Percentiles rank a stretch among this genome's conserved stretches.
These are phyloP conservation scores for Entonaema liquescens DNA, from an alignment of 495 filamentous ascomycete genomes.

Conservation along the genomic window DNA sequence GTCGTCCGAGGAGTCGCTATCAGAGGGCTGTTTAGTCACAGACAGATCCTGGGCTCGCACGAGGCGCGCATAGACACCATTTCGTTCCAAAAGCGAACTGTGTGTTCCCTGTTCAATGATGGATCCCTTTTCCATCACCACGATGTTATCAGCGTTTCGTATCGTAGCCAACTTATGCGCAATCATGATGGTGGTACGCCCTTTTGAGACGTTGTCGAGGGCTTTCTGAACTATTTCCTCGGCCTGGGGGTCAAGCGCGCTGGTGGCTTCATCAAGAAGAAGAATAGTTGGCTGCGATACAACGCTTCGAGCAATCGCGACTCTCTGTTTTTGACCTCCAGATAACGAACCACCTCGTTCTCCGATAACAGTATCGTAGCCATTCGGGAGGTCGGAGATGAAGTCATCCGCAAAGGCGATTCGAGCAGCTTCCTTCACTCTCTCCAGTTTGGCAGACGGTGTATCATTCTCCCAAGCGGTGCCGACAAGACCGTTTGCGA, in stretches of 20 bases:
- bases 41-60: conserved; percentile 56
- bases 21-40: background rate
- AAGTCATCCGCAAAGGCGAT: conserved; percentile 54
- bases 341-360: conserved; percentile 60
- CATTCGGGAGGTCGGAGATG: conserved; percentile 53
- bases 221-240: conserved; percentile 75
- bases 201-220: conserved; percentile 70
- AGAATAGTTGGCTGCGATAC: conserved; percentile 79
- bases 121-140: conserved; percentile 67
- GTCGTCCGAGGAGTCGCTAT: background rate
- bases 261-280: conserved; percentile 84
- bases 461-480: conserved; percentile 51
- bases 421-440: conserved; percentile 54
- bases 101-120: conserved; percentile 76
- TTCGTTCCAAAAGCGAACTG: conserved; percentile 65
- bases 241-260: conserved; percentile 75
- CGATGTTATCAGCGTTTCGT: conserved; percentile 73
- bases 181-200: conserved; percentile 82
- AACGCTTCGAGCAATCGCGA: conserved; percentile 75
- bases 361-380: conserved; percentile 66
- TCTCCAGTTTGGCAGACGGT: conserved; percentile 44
- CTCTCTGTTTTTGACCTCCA: conserved; percentile 70
- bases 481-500: conserved; percentile 58
- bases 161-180: conserved; percentile 77
- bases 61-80: conserved; percentile 61